phyloP scores from a whole-genome alignment of 176 grass and related monocot genomes.

The Musa itinerans region DNA sequence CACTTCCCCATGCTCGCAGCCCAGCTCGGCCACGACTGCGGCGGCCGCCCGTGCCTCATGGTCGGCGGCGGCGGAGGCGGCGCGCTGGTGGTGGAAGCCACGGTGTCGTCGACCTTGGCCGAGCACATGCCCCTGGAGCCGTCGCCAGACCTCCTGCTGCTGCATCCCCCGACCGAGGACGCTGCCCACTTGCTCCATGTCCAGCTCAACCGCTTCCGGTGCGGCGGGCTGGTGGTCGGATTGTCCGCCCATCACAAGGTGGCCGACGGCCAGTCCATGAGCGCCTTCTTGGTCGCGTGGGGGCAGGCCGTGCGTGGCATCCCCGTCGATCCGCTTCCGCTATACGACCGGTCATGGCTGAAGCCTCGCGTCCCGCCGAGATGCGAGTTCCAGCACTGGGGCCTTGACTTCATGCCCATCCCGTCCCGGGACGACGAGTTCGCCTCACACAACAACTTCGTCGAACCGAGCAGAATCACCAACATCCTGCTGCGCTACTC shows the following conservation, averaged over 20 bases:
- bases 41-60: conserved; percentile 13
- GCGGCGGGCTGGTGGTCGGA: conserved; percentile 41
- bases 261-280: conserved; percentile 44
- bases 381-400: conserved; percentile 43
- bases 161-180: background rate
- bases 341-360: conserved; percentile 23
- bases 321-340: background rate
- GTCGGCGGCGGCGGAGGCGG: background rate
- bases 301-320: conserved; percentile 17
- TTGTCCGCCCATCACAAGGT: conserved; percentile 33
- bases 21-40: background rate
- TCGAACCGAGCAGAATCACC: conserved; percentile 17
- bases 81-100: background rate
- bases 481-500: conserved; percentile 36
- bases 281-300: conserved; percentile 35
- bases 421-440: no score
- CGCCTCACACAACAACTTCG: no score
- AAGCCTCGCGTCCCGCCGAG: conserved; percentile 26
- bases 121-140: conserved; percentile 7
- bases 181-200: conserved; percentile 15
- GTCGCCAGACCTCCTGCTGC: background rate
- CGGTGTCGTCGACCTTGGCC: background rate
- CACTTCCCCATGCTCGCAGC: conserved; percentile 37
- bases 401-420: conserved; percentile 29
- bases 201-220: conserved; percentile 45